Evolutionary conservation across 768 basidiomycete species (phyloP), one percentile per base, ranked within the genome.

Genomic region (Lactarius hengduanensis): DNA sequence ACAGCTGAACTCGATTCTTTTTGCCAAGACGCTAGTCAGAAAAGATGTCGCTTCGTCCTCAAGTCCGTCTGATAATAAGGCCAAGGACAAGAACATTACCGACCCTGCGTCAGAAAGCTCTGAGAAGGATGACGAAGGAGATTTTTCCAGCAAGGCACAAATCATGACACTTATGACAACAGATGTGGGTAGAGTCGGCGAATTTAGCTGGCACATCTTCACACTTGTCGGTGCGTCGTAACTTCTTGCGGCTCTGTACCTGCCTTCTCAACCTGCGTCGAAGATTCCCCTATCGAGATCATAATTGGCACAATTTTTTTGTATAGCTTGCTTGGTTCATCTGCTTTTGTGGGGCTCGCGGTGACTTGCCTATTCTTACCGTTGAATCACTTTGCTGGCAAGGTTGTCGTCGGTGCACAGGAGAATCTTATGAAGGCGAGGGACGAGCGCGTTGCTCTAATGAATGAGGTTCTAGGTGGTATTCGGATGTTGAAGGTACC

Each of bases 141-240:
- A 81, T 18, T 84, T 85, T 68, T 80, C 79, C 32, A 82, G 81
- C 64, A 86, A 86, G 72, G 79, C 81, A 22, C 84, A 96, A 77
- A 87, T 97, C 71, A 95, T 96, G 94, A 96, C 92, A 2, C 83
- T 96, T 34, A 95, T 96, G 91, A 96, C 94, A 7, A 94, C 93
- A 6, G 94, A 97, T 70, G 92, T 95, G 36, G 93, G 95, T 74
- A 84, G 94, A 62, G 88, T 96, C 68, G 86, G 89, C 74, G 92
- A 96, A 60, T 92, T 96, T 72, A 78, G 86, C 1, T 91, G 86
- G 86, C 89, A 93, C 74, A 70, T 89, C 60, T 92, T 90, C 73
- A 79, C 88, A 1, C 82, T 93, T 45, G 80, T 93, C 61, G 89
- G 90, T 88, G 68, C 58, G 83, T 72, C 26, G 13, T 38, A 9